phyloP scores from a whole-genome alignment of 2,329 filamentous ascomycete species.

The Chaetomiaceae sp. region DNA sequence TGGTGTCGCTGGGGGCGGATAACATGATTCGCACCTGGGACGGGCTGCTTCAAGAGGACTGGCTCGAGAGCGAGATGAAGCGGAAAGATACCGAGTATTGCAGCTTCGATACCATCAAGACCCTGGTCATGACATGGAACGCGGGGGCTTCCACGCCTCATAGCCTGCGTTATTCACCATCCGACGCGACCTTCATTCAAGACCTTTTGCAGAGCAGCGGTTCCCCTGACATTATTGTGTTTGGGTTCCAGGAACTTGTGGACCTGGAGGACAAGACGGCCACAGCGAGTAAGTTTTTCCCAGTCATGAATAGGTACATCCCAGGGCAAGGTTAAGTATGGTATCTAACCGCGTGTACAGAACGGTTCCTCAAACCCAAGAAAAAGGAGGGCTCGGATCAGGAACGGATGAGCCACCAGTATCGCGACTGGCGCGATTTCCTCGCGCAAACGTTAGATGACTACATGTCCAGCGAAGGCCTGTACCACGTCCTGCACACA shows the following conservation, averaged over 20 bases:
- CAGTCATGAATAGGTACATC: not conserved
- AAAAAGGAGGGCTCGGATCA: slow-evolving; percentile 77
- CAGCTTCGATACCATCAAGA: slow-evolving; percentile 74
- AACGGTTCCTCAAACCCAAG: slow-evolving; percentile 85
- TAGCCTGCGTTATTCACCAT: slow-evolving; percentile 64
- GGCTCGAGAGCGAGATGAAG: slow-evolving; percentile 89
- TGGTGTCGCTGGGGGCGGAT: slow-evolving; percentile 82
- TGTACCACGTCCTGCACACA: slow-evolving; percentile 83
- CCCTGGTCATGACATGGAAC: slow-evolving; percentile 90
- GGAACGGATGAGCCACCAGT: slow-evolving; percentile 95
- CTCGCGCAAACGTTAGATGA: slow-evolving; percentile 78
- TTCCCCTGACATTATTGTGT: slow-evolving; percentile 84
- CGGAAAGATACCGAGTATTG: slow-evolving; percentile 77
- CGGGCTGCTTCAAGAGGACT: slow-evolving; percentile 87
- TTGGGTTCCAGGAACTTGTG: slow-evolving; percentile 98
- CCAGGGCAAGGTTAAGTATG: slow-evolving; percentile 26
- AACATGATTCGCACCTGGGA: slow-evolving; percentile 86
- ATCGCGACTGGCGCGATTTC: slow-evolving; percentile 93
- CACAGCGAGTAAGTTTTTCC: slow-evolving; percentile 67
- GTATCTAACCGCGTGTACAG: slow-evolving; percentile 32
- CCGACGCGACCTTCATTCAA: slow-evolving; percentile 73
- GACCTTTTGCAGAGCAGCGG: slow-evolving; percentile 71
- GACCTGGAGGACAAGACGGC: slow-evolving; percentile 96
- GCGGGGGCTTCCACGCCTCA: slow-evolving; percentile 92
- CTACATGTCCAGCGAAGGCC: slow-evolving; percentile 64